phyloP scores from a whole-genome alignment of 2,329 filamentous ascomycete genomes.

The Colletotrichum siamense region DNA sequence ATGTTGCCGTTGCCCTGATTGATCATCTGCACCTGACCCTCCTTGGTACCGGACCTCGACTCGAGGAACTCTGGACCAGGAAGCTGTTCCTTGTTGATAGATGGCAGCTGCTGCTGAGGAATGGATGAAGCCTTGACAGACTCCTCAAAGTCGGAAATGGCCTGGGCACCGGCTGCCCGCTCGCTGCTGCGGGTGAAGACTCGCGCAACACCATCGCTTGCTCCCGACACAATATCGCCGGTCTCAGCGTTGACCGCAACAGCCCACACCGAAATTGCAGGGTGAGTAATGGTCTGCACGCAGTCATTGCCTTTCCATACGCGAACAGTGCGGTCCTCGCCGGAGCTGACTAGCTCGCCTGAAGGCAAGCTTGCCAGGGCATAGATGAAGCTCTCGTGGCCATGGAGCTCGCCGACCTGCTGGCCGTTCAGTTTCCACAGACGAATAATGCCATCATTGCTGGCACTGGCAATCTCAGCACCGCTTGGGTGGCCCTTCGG shows the following conservation, averaged over 20 bases:
- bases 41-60: slow-evolving; percentile 86
- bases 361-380: slow-evolving; percentile 78
- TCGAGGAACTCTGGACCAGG: slow-evolving; percentile 88
- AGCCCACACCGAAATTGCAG: slow-evolving; percentile 94
- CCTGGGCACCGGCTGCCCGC: slow-evolving; percentile 72
- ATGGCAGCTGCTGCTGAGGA: slow-evolving; percentile 81
- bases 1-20: slow-evolving; percentile 80
- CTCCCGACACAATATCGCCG: slow-evolving; percentile 92
- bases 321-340: slow-evolving; percentile 91
- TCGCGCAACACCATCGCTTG: slow-evolving; percentile 85
- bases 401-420: slow-evolving; percentile 77
- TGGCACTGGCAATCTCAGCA: slow-evolving; percentile 92
- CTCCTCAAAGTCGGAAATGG: slow-evolving; percentile 78
- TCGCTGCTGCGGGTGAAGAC: slow-evolving; percentile 79
- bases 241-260: slow-evolving; percentile 83
- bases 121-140: slow-evolving; percentile 84
- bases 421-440: slow-evolving; percentile 85
- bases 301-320: slow-evolving; percentile 87
- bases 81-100: slow-evolving; percentile 90
- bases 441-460: slow-evolving; percentile 89
- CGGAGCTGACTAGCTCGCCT: slow-evolving; percentile 88
- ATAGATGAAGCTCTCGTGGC: slow-evolving; percentile 96
- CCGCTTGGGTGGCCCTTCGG: slow-evolving; percentile 77
- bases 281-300: slow-evolving; percentile 94
- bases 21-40: slow-evolving; percentile 95